Evolutionary conservation across 2,329 filamentous ascomycete genomes (phyloP), one percentile per base, ranked within the genome.

Genomic region (Beauveria varroae): DNA sequence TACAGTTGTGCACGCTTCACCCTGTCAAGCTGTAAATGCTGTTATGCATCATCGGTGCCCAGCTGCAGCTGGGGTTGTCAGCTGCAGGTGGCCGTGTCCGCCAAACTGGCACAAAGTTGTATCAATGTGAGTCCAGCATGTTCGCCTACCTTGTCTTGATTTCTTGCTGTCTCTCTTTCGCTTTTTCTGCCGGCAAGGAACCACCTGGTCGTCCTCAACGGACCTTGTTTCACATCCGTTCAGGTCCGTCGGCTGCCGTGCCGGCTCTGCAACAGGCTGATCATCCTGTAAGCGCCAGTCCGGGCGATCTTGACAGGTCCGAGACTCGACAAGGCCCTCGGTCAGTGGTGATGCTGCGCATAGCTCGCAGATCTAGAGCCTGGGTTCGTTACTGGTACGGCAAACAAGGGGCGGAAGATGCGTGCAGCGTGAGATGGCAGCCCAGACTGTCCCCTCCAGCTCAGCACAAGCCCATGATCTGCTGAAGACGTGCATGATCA

Each of bases 21-120:
- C 55, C 55, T 28, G 26, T 30, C 44, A 22, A 57, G 55, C 55
- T 57, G 55, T 41, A 51, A 50, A 30, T 18, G 46, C 10, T 6
- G 18, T 51, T 18, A 50, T 43, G 34, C 37, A 58, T 22, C 37
- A 40, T 53, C 40, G n/a, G 8, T 20, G 47, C 47, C 12, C 37
- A 40, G 47, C 47, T 59, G 30, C 47, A 53, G 57, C 40, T 52
- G 49, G 37, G 18, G 30, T 16, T 26, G 10, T 40, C 46, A 43
- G 56, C 57, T 53, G 47, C 56, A 59, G 14, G 24, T 59, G n/a
- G n/a, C 52, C 49, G 49, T 59, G 37, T 52, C 26, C 22, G 10
- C 18, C 34, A 12, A 22, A 22, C n/a, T 37, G 22, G 37, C 30
- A 26, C n/a, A n/a, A 12, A 10, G 24, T 40, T 12, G 12, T 40